Evolutionary conservation across 2,329 filamentous ascomycete genomes (phyloP), one percentile per base, ranked within the genome.

Genomic region (Alternaria novae-zelandiae): DNA sequence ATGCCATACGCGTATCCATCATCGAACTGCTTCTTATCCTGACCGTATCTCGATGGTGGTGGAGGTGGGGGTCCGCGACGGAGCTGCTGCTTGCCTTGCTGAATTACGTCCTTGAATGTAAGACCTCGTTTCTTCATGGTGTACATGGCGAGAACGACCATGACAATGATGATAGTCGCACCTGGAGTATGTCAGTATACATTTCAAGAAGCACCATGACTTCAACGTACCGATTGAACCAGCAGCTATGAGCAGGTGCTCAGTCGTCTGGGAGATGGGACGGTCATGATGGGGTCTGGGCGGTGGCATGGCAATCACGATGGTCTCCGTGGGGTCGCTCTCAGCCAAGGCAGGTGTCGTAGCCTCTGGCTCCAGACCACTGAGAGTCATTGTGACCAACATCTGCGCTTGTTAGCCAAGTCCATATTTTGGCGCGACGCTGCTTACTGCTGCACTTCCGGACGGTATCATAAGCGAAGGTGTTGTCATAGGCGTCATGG

Each of bases 211-310:
- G 20, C 12, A 23, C 26, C 7, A 26, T 25, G 15, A 11, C 13
- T 4, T 59, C 28, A 53, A 12, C 59, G 10, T 65, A 78, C 79
- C 79, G 59, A 81, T 80, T n/a, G 79, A 80, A 9, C 78, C 79
- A 60, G 78, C 79, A 56, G 79, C 79, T 26, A 81, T 81, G 28
- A 81, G 74, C 62, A 79, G 59, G 57, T 81, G 79, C 57, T 80
- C 71, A n/a, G 79, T 80, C 8, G 75, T 74, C 43, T 77, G 71
- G 8, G 79, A 80, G 30, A 81, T 62, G 13, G 46, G 72, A 23
- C 68, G 62, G 44, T 67, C n/a, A 66, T 61, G 30, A 66, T 67
- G 32, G 63, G 67, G 32, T 63, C 54, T 25, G 17, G 63, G 62
- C 32, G 56, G 70, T 15, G 68, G 56, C 41, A 75, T 59, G 12